Evolutionary conservation across 108 stramenopile genomes (phyloP).

Genomic region (Cyclotella baltica): DNA sequence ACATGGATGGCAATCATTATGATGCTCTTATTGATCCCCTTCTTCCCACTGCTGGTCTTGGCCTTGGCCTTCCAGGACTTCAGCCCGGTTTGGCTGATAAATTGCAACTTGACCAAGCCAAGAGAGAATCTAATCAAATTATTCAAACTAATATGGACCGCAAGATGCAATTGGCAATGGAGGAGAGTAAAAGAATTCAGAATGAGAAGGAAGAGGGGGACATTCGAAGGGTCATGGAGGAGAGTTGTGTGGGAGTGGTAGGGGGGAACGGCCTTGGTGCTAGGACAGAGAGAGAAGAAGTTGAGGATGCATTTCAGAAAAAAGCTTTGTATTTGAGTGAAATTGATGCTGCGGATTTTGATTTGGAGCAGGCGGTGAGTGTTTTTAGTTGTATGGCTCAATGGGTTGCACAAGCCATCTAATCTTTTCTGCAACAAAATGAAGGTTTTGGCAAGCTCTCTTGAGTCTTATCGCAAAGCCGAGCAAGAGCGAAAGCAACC

Average conservation of each 20-base stretch:
- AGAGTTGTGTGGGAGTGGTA: constrained; percentile 13
- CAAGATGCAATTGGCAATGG: constrained; percentile 60
- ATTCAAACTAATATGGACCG: constrained; percentile 66
- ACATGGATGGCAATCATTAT: constrained; percentile 90
- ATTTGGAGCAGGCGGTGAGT: constrained; percentile 79
- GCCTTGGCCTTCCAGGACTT: constrained; percentile 80
- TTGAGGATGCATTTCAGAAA: constrained; percentile 60
- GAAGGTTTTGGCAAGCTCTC: constrained; percentile 66
- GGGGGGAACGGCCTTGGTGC: not conserved
- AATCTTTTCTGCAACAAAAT: not conserved
- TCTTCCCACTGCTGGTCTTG: constrained; percentile 83
- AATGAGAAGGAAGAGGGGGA: constrained; percentile 38
- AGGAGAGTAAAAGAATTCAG: constrained; percentile 44
- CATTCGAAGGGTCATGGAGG: constrained; percentile 20
- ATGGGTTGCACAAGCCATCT: not conserved
- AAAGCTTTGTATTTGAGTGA: constrained; percentile 76
- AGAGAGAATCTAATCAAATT: constrained; percentile 60
- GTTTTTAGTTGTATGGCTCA: not conserved
- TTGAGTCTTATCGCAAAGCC: constrained; percentile 60
- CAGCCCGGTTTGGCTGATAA: constrained; percentile 84
- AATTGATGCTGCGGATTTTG: constrained; percentile 82
- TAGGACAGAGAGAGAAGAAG: constrained; percentile 12
- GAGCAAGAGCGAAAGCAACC: constrained; percentile 70
- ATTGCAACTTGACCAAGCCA: constrained; percentile 78
- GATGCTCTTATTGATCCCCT: constrained; percentile 85